A percentile compares a stretch with the other conserved stretches of the same genome.
These are phyloP conservation scores for Sarocladium brachiariae DNA, from an alignment of 2,329 filamentous ascomycete species.

Conservation along the genomic window DNA sequence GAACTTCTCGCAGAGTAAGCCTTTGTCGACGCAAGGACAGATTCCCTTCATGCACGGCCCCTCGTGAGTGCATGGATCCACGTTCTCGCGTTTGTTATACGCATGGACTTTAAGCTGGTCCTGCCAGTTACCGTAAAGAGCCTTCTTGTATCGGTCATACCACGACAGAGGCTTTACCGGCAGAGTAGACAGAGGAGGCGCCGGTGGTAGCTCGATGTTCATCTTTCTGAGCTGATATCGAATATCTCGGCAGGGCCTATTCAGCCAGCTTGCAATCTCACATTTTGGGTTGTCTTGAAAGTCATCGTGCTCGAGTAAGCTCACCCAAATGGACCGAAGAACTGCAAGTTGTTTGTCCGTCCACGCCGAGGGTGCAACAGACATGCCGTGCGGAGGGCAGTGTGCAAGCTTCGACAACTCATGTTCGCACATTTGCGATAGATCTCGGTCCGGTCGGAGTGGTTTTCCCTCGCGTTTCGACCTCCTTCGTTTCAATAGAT, in stretches of 20 bases:
- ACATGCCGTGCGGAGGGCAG: conserved; percentile 1
- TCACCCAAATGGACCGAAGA: conserved; percentile 40
- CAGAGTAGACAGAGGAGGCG: not conserved
- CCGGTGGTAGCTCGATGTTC: not conserved
- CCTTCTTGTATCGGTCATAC: conserved; percentile 52
- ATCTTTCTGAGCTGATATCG: conserved; percentile 1
- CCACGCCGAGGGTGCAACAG: conserved; percentile 28
- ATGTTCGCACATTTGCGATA: not conserved
- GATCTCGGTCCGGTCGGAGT: not conserved
- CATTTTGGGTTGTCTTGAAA: conserved; percentile 39
- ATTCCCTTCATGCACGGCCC: conserved; percentile 52
- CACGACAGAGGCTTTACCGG: conserved; percentile 32
- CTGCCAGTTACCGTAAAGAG: conserved; percentile 47
- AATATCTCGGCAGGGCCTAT: conserved; percentile 3
- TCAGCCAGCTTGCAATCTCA: conserved; percentile 10
- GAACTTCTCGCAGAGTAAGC: conserved; percentile 65
- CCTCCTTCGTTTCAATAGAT: conserved; percentile 1
- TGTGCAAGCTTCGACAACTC: not conserved
- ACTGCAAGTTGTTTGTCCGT: conserved; percentile 41
- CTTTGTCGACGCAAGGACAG: conserved; percentile 57
- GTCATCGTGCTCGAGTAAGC: conserved; percentile 44
- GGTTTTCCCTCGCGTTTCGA: not conserved
- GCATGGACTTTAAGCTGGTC: conserved; percentile 48
- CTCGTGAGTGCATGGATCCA: conserved; percentile 62
- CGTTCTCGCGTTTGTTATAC: conserved; percentile 49